Base-by-base conservation (phyloP, 331 rosid genomes). In the Pyrus hybrid region DNA sequence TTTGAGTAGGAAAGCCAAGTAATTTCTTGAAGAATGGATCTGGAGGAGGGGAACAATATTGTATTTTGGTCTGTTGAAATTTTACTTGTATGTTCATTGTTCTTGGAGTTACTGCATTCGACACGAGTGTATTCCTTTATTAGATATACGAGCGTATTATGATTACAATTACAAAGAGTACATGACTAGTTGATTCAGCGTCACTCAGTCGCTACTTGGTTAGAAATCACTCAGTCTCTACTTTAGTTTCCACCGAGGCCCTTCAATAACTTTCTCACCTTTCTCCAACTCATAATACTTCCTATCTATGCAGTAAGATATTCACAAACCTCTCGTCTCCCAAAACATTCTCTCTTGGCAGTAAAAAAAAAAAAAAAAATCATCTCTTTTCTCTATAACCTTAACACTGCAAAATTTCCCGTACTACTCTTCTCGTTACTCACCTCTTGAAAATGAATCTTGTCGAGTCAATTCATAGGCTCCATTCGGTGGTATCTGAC, bases 381-480 rank as follows among this genome's bases (percentile, higher is more conserved):
- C 2, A 2, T 73, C 17, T 17, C 7, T 25, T 33, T 29, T 58
- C 9, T 17, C 26, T 16, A 49, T 23, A 6, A 47, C 54, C 53
- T 54, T 54, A 26, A 14, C 54, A 28, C 74, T 20, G 64, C 32
- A 68, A 58, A 45, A 68, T 41, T 65, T 16, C 12, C 43, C 37
- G 30, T 4, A 4, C 23, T 20, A 13, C n/a, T 21, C 66, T 69
- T 23, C 69, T 54, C 33, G 25, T 72, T 57, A 72, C 49, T 66
- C 67, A 65, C 47, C 81, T 82, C 93, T 81, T 51, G 91, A 72
- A 51, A 82, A 66, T 6, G 96, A 94, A 83, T 92, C 83, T 81
- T 86, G 93, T 85, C 91, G 89, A 67, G 97, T 81, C 79, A 88
- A 76, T 70, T 78, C 93, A 75, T 90, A 87, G 75, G 53, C 85